phyloP scores from a whole-genome alignment of 2,329 filamentous ascomycete genomes.

The Penicillium hordei region DNA sequence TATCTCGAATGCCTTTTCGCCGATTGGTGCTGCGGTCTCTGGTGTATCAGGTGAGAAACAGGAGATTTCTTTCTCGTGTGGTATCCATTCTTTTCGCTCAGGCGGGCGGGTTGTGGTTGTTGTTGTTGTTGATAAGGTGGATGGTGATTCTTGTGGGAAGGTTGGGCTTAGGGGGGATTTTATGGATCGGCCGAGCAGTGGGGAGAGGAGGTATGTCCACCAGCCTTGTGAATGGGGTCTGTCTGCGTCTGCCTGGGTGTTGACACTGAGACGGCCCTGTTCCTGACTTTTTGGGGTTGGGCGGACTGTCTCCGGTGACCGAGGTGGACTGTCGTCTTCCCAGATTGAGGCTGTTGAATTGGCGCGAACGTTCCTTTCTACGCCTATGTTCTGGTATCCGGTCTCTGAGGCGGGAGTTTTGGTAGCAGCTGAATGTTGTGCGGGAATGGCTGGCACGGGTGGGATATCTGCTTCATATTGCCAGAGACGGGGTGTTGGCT shows the following conservation, averaged over 20 bases:
- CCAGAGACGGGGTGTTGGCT: conserved; percentile 35
- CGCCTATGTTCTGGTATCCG: conserved; percentile 11
- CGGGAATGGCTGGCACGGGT: conserved; percentile 45
- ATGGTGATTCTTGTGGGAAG: conserved; percentile 21
- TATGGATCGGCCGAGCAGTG: conserved; percentile 35
- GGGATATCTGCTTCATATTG: conserved; percentile 33
- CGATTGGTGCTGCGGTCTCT: conserved; percentile 20
- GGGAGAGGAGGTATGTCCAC: conserved; percentile 51
- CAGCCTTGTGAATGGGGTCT: conserved; percentile 49
- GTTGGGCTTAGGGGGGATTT: conserved; percentile 27
- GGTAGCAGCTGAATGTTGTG: conserved; percentile 25
- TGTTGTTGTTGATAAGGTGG: background rate
- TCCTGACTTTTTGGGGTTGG: conserved; percentile 22
- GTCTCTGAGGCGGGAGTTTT: conserved; percentile 11
- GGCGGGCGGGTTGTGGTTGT: conserved; percentile 7
- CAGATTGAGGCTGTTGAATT: conserved; percentile 40
- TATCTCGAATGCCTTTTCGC: conserved; percentile 14
- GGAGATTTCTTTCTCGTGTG: conserved; percentile 28
- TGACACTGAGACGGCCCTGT: conserved; percentile 30
- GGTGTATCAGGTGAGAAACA: conserved; percentile 39
- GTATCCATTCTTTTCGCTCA: conserved; percentile 27
- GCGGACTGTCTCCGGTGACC: background rate
- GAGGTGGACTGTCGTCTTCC: conserved; percentile 34
- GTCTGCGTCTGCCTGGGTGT: conserved; percentile 32
- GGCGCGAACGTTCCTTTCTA: conserved; percentile 18